A percentile compares a stretch with the other conserved stretches of the same genome.
Evolutionary conservation across 768 basidiomycete species (phyloP).

Genomic region (Rhodotorula diobovata): DNA sequence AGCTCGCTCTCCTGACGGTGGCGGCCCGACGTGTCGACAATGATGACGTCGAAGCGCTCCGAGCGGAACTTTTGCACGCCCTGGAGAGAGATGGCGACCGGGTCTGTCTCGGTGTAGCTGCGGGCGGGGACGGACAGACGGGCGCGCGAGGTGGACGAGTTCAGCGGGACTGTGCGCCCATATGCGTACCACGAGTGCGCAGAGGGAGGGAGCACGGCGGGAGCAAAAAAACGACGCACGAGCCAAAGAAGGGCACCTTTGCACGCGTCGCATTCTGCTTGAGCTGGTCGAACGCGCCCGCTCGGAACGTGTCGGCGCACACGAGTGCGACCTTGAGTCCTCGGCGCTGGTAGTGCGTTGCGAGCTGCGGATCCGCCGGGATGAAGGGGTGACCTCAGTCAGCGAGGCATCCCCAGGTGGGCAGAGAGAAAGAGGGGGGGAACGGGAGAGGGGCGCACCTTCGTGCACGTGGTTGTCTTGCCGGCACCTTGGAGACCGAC

Average conservation of each 20-base stretch:
- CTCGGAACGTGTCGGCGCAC: conserved; percentile 98
- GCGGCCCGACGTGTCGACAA: conserved; percentile 94
- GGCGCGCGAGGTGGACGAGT: too few relatives aligned
- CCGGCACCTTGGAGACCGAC: conserved; percentile 53
- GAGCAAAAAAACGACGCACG: conserved; percentile 46
- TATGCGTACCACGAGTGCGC: too few relatives aligned
- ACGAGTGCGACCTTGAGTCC: conserved; percentile 96
- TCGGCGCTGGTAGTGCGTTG: conserved; percentile 92
- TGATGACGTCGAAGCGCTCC: conserved; percentile 96
- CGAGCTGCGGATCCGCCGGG: conserved; percentile 55
- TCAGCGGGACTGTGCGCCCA: too few relatives aligned
- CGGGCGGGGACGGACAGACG: not conserved
- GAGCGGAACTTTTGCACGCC: conserved; percentile 97
- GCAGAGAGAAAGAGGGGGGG: not conserved
- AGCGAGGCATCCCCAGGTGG: not conserved
- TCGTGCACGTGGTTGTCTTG: conserved; percentile 98
- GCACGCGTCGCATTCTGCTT: conserved; percentile 98
- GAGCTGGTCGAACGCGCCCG: conserved; percentile 98
- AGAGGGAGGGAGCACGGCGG: too few relatives aligned
- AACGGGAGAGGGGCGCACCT: conserved; percentile 48
- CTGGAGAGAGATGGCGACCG: conserved; percentile 86
- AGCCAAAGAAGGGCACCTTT: conserved; percentile 97
- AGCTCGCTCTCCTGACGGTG: conserved; percentile 96
- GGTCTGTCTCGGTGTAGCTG: conserved; percentile 91
- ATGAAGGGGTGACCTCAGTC: too few relatives aligned